Conservation (phyloP, 164 flowering plant species). For the Houttuynia cordata region DNA sequence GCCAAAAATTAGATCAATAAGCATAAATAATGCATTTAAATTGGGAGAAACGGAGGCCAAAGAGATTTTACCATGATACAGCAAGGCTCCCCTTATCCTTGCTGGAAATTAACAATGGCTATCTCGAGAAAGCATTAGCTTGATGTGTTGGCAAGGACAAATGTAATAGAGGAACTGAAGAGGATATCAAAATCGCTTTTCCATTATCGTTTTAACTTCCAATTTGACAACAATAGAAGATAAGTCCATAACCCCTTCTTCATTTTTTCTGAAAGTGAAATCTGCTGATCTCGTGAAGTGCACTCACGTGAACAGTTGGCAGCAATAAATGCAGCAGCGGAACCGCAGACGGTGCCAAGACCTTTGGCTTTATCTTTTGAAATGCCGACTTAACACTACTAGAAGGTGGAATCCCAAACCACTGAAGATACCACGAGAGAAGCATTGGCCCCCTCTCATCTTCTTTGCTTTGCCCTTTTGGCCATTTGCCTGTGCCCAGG, state of each 20-base stretch:
- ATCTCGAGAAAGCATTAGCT: too few species aligned
- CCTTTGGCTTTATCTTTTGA: constrained; percentile 33
- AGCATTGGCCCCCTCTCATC: constrained; percentile 16
- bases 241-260: background rate
- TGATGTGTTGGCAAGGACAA: too few species aligned
- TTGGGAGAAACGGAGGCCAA: too few species aligned
- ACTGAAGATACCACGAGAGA: constrained; percentile 76
- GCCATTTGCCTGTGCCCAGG: constrained; percentile 53
- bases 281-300: constrained; percentile 38
- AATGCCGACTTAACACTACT: constrained; percentile 31
- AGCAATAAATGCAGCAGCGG: constrained; percentile 62
- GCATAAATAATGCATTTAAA: too few species aligned
- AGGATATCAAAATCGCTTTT: too few species aligned
- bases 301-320: constrained; percentile 50
- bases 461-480: constrained; percentile 16
- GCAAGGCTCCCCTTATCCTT: too few species aligned
- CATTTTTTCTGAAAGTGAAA: constrained; percentile 3
- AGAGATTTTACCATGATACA: too few species aligned
- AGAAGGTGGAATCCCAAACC: constrained; percentile 63
- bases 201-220: too few species aligned
- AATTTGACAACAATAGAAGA: background rate
- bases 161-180: too few species aligned
- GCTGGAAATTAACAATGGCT: too few species aligned
- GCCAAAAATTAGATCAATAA: too few species aligned
- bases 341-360: constrained; percentile 26